Conservation (phyloP, 805 yeast species). For the Kockiozyma suomiensis region DNA sequence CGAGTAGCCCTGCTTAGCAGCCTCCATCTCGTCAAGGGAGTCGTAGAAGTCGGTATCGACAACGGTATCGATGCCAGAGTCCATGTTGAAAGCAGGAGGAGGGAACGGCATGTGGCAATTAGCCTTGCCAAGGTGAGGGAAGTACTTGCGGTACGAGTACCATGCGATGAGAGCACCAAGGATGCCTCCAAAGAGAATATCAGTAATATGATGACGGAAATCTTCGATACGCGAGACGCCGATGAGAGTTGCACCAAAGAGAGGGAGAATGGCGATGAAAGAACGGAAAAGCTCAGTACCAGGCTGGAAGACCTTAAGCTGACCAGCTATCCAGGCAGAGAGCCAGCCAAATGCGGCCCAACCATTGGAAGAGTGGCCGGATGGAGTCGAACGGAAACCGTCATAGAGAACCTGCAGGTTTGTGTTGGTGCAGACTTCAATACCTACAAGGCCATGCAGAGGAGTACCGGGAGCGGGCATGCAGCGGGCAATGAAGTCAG, state of each 20-base stretch:
- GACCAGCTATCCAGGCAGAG: slow-evolving; percentile 55
- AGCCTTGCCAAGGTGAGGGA: slow-evolving; percentile 46
- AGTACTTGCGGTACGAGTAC: slow-evolving; percentile 59
- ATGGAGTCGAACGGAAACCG: slow-evolving; percentile 62
- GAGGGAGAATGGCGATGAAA: slow-evolving; percentile 37
- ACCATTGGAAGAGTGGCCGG: slow-evolving; percentile 61
- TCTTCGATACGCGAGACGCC: slow-evolving; percentile 90
- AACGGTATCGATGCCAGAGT: slow-evolving; percentile 6
- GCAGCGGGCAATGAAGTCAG: slow-evolving; percentile 90
- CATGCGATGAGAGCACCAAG: slow-evolving; percentile 66
- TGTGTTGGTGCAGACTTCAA: slow-evolving; percentile 46
- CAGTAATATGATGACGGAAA: slow-evolving; percentile 90
- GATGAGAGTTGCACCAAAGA: slow-evolving; percentile 60
- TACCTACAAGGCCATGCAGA: slow-evolving; percentile 41
- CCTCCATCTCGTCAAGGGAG: slow-evolving; percentile 34
- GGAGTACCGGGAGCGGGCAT: slow-evolving; percentile 63
- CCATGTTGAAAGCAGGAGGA: slow-evolving; percentile 17
- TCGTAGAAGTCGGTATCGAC: slow-evolving; percentile 30
- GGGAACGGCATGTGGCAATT: slow-evolving; percentile 36
- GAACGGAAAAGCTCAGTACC: slow-evolving; percentile 39
- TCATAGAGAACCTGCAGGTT: slow-evolving; percentile 46
- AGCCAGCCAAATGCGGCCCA: slow-evolving; percentile 56
- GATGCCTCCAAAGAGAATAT: slow-evolving; percentile 72
- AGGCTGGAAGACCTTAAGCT: slow-evolving; percentile 49
- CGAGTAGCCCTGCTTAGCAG: slow-evolving; percentile 26